phyloP scores from a whole-genome alignment of 805 yeast genomes.

The Yarrowia sp. region DNA sequence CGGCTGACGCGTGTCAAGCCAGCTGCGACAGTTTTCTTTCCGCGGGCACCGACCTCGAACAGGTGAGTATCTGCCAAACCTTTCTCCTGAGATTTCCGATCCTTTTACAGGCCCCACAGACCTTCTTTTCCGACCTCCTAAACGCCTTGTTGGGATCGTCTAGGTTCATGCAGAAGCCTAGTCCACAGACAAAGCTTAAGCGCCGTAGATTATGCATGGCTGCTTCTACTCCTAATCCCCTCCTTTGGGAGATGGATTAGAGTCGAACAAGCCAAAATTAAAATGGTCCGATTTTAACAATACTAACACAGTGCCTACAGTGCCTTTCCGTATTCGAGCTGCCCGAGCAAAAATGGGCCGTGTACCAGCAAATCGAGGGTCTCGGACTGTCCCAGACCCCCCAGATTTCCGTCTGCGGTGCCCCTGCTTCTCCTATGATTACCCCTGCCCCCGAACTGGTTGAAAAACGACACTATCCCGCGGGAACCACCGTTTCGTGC shows the following conservation, averaged over 20 bases:
- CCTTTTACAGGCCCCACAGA: too few species aligned
- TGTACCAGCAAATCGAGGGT: neutral
- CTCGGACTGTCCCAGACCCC: neutral
- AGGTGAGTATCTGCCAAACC: slow-evolving; percentile 21
- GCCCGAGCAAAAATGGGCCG: neutral
- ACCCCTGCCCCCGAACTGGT: slow-evolving; percentile 18
- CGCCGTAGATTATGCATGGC: neutral
- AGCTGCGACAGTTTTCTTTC: neutral
- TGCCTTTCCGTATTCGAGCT: slow-evolving; percentile 10
- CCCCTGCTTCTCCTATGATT: neutral
- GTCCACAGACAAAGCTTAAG: too few species aligned
- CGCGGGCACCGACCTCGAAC: neutral
- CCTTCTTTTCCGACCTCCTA: too few species aligned
- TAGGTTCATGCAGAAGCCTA: neutral
- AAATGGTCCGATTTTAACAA: too few species aligned
- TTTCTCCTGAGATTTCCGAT: too few species aligned
- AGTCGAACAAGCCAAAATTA: too few species aligned
- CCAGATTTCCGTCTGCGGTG: neutral
- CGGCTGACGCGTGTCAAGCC: neutral
- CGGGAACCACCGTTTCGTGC: neutral
- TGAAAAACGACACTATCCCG: too few species aligned
- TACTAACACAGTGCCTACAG: slow-evolving; percentile 23
- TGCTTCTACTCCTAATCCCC: too few species aligned
- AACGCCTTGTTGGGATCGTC: too few species aligned
- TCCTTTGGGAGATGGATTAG: too few species aligned